Evolutionary conservation across 495 filamentous ascomycete genomes (phyloP), one percentile per base, ranked within the genome.

Genomic region (Penicillium dipodomyicola): DNA sequence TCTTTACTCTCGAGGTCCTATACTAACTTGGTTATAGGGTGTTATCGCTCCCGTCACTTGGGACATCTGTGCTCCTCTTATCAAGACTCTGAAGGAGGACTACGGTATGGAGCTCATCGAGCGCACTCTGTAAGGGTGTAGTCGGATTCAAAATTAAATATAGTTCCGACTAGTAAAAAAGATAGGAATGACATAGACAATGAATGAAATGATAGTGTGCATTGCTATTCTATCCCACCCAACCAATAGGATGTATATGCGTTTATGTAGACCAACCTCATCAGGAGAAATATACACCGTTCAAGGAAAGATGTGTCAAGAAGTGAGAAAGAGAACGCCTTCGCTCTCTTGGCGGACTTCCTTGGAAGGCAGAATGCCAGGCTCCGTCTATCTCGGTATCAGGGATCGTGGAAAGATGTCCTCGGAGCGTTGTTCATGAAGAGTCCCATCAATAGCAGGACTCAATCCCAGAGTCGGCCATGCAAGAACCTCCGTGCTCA

Each of bases 1-100:
- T 5, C 4, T 23, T 23, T 37, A 2, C 19, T 49, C 9, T 49
- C 14, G 11, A 37, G 14, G 20, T 20, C 23, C 8, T 25, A 52
- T 52, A 54, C 35, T 54, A 17, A 49, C 43, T 49, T 47, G 14
- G 32, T 48, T 19, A 15, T 52, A 69, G 63, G 90, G 91, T 64
- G 75, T 96, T 46, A 67, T 96, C 42, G 92, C 92, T 43, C 92
- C 93, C 2, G 88, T 96, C 84, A 84, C 70, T 54, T 72, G 77
- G 30, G 82, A 88, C 59, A 87, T 96, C 67, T 86, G 84, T 68
- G 79, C 71, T 25, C 81, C 80, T 61, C 80, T 93, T 59, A 79
- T 82, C 59, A 81, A 86, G 73, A 81, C 84, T 47, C 73, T 92
- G 46, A 85, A 61, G 57, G 52, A 54, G 52, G 52, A 54, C 20